Conservation (phyloP, 2,329 filamentous ascomycete genomes). For the Hypoxylon sp. region DNA sequence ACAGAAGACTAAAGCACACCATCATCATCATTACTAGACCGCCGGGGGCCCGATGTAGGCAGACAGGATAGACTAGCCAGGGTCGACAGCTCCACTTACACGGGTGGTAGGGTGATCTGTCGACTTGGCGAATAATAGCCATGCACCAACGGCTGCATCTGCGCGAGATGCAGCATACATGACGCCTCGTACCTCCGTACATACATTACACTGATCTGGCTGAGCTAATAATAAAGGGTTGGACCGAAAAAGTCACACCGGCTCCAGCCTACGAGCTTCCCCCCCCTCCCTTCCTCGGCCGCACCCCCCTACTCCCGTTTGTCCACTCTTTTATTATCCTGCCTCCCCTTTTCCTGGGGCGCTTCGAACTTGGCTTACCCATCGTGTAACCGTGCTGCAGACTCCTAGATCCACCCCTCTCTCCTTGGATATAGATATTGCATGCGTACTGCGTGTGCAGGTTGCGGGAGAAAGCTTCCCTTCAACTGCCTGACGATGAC, state of each 20-base stretch:
- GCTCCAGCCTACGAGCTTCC: constrained; percentile 19
- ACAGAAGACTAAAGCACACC: constrained; percentile 28
- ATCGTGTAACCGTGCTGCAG: constrained; percentile 29
- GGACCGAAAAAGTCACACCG: constrained; percentile 33
- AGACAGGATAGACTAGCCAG: constrained; percentile 34
- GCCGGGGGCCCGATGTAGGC: constrained; percentile 32
- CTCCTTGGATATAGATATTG: constrained; percentile 38
- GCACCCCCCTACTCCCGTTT: constrained; percentile 23
- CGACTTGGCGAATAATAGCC: constrained; percentile 40
- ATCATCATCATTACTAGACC: constrained; percentile 35
- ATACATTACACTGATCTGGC: constrained; percentile 26
- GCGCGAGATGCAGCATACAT: constrained; percentile 47
- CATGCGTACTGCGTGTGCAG: constrained; percentile 36
- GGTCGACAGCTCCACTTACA: constrained; percentile 34
- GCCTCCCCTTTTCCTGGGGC: constrained; percentile 36
- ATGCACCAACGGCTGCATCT: constrained; percentile 46
- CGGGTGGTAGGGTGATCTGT: constrained; percentile 41
- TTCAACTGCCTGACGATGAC: constrained; percentile 36
- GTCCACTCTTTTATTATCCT: constrained; percentile 39
- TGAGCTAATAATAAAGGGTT: constrained; percentile 33
- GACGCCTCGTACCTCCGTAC: constrained; percentile 35
- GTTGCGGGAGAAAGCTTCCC: constrained; percentile 37
- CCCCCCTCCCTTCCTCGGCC: constrained; percentile 9
- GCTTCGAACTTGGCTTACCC: constrained; percentile 31
- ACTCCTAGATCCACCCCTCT: constrained; percentile 17